A percentile compares a stretch with the other conserved stretches of the same genome.
These are phyloP conservation scores for Gossypium herbaceum DNA, from an alignment of 345 rosid genomes.

Conservation along the genomic window DNA sequence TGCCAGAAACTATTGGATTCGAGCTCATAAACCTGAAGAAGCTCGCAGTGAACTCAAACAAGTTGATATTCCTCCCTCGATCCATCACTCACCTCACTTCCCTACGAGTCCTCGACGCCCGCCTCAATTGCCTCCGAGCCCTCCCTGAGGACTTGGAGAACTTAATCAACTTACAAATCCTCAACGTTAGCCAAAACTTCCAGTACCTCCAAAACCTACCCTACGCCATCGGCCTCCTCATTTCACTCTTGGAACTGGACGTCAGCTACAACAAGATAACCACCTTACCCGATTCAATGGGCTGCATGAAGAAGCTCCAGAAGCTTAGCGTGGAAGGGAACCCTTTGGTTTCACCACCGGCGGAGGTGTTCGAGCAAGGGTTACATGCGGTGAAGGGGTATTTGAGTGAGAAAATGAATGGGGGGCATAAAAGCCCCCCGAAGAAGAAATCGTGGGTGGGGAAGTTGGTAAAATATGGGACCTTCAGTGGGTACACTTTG, in stretches of 20 bases:
- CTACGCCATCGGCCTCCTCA: slow-evolving; percentile 58
- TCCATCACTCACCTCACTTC: slow-evolving; percentile 66
- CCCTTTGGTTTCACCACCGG: slow-evolving; percentile 68
- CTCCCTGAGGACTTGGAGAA: slow-evolving; percentile 80
- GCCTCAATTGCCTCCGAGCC: slow-evolving; percentile 70
- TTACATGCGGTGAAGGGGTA: slow-evolving; percentile 59
- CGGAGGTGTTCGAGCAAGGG: slow-evolving; percentile 63
- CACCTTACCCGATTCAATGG: slow-evolving; percentile 63
- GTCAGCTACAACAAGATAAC: slow-evolving; percentile 73
- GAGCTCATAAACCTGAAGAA: slow-evolving; percentile 65
- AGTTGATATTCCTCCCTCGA: slow-evolving; percentile 53
- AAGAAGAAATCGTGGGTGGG: slow-evolving; percentile 75
- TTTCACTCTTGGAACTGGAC: slow-evolving; percentile 71
- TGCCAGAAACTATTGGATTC: slow-evolving; percentile 72
- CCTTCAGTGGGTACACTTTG: slow-evolving; percentile 41
- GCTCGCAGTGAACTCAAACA: slow-evolving; percentile 72
- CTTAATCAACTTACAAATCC: slow-evolving; percentile 59
- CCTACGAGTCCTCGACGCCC: slow-evolving; percentile 54
- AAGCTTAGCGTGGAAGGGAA: slow-evolving; percentile 76
- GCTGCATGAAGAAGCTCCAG: slow-evolving; percentile 63
- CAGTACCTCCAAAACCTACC: slow-evolving; percentile 61
- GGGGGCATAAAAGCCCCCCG: slow-evolving; percentile 20
- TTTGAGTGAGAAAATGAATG: slow-evolving; percentile 58
- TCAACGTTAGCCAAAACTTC: slow-evolving; percentile 83
- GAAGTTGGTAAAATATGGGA: slow-evolving; percentile 56